These are phyloP conservation scores for Fusarium azukiicola DNA, from an alignment of 2,329 filamentous ascomycete species.

Conservation along the genomic window DNA sequence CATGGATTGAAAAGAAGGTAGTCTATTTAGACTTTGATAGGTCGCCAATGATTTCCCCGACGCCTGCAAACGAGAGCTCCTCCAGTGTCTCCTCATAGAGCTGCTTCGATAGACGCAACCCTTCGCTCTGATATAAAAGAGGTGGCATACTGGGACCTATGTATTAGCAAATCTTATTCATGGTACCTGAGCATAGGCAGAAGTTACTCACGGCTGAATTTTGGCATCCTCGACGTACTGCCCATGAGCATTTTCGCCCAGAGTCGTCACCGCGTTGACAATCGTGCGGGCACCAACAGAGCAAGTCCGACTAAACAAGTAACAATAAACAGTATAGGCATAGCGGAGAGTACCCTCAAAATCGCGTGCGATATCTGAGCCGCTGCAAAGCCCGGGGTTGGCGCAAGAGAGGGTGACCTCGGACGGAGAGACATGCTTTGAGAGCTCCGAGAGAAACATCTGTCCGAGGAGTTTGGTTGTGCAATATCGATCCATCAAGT, in stretches of 20 bases:
- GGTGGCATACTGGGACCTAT: neutral
- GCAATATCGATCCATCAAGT: neutral
- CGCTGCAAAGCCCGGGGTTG: neutral
- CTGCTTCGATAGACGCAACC: neutral
- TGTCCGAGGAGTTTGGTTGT: neutral
- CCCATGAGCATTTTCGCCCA: neutral
- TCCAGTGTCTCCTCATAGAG: neutral
- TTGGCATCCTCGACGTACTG: neutral
- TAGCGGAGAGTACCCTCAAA: neutral
- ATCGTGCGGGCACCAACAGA: neutral
- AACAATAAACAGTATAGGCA: neutral
- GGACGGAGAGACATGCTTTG: neutral
- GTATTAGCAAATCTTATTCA: neutral
- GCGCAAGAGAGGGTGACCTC: neutral
- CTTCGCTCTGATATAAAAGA: neutral
- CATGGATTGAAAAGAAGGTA: neutral
- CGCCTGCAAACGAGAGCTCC: constrained; percentile 2
- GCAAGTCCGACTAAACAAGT: constrained; percentile 1
- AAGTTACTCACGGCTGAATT: neutral
- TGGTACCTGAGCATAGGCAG: no score
- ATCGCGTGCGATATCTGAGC: neutral
- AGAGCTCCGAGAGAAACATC: constrained; percentile 4
- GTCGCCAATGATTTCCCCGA: neutral
- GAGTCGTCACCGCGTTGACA: neutral
- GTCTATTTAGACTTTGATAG: neutral